Base-by-base conservation (phyloP, 768 basidiomycete species). In the Auricularia sp. region DNA sequence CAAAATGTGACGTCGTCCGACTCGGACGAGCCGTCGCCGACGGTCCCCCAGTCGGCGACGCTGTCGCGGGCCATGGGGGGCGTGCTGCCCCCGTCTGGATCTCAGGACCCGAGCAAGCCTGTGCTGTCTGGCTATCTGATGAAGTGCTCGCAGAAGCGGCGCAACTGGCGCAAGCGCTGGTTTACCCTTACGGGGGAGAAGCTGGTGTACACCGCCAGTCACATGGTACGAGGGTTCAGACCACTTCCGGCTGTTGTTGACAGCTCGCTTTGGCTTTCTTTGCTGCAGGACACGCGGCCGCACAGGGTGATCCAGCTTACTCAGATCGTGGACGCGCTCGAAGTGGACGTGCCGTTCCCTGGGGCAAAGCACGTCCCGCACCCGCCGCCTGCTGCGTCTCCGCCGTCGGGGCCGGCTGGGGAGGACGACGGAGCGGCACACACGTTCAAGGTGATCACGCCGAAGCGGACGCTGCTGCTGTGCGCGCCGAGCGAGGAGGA, bases 401-500 rank as follows among this genome's bases (percentile, higher is more conserved):
- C 80, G 51, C 77, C 77, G 24, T 78, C 79, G 10, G 70, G 74
- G 18, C 70, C 73, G 4, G 67, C 73, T 1, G 66, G 74, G 18
- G 56, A 34, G 18, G 75, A 78, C 4, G 82, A 79, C 18, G 77
- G 72, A 3, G 82, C 82, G 45, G 74, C 76, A 10, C 74, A 81
- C 73, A 92, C 91, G 62, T 98, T 99, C 85, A 94, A 97, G 77
- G 89, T 98, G 64, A 88, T 98, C 69, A 97, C 94, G 44, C 94
- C 96, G 63, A 94, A 96, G 75, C 85, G 93, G 66, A 89, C 91
- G 18, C 78, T 94, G 65, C 75, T 96, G 63, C 79, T 98, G 33
- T 97, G 94, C 70, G 97, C 97, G 6, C 96, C 97, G 16, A 88
- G 83, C 65, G 97, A 99, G 75, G 97, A 98, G 70, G 96, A 98